phyloP scores from a whole-genome alignment of 257 asterid genomes.

The Osmanthus fragrans region DNA sequence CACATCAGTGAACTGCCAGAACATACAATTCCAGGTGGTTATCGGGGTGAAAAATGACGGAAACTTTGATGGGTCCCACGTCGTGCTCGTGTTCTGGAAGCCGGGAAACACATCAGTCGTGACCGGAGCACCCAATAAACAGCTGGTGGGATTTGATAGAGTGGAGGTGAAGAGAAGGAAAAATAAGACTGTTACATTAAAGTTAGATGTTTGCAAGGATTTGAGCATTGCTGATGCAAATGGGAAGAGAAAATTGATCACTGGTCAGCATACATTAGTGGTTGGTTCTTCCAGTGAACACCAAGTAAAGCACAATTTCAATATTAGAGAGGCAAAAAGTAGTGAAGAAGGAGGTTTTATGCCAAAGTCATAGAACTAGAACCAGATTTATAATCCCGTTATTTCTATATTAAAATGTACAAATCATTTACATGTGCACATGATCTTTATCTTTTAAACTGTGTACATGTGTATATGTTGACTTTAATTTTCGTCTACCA shows the following conservation, averaged over 20 bases:
- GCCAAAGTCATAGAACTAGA: not conserved
- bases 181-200: constrained; percentile 12
- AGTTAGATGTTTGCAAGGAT: constrained; percentile 33
- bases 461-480: not conserved
- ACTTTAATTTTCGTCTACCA: not conserved
- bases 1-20: constrained; percentile 24
- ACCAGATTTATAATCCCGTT: not conserved
- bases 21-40: constrained; percentile 4
- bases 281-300: constrained; percentile 28
- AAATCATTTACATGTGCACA: too few relatives aligned
- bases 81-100: constrained; percentile 37
- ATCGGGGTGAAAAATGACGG: constrained; percentile 32
- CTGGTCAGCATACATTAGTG: constrained; percentile 21
- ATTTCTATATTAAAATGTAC: not conserved
- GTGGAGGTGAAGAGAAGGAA: constrained; percentile 18
- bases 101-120: constrained; percentile 6
- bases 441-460: not conserved
- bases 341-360: not conserved
- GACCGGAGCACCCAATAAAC: constrained; percentile 23
- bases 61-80: constrained; percentile 28
- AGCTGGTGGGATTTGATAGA: constrained; percentile 33
- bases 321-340: constrained; percentile 9
- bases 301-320: constrained; percentile 23
- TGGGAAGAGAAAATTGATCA: constrained; percentile 29
- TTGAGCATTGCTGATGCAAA: constrained; percentile 26